Conservation (phyloP, 768 basidiomycete genomes). For the Leucocoprinus sp. region DNA sequence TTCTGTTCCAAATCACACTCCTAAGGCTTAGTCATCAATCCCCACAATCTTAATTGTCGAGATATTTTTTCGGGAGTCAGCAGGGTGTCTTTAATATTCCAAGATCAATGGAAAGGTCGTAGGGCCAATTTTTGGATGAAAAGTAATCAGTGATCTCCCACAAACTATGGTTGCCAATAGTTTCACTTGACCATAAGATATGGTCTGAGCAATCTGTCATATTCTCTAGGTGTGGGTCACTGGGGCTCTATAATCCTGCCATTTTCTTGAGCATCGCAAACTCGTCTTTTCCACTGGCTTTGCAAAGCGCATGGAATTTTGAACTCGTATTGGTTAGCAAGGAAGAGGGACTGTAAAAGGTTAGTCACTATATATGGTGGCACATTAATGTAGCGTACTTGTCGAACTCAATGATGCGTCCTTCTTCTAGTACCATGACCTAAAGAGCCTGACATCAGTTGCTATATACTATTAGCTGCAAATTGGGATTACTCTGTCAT, state of each 20-base stretch:
- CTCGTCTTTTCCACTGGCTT: conserved; percentile 66
- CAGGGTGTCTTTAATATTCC: too few species aligned
- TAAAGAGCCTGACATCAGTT: conserved; percentile 17
- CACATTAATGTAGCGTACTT: conserved; percentile 23
- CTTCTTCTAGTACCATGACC: conserved; percentile 76
- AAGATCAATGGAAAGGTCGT: too few species aligned
- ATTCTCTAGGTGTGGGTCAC: conserved; percentile 1
- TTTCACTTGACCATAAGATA: conserved; percentile 3
- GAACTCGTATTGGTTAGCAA: conserved; percentile 50
- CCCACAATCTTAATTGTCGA: too few species aligned
- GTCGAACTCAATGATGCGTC: conserved; percentile 72
- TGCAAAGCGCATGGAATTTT: conserved; percentile 61
- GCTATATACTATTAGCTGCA: conserved; percentile 1
- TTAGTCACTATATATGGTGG: not conserved
- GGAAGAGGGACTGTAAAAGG: conserved; percentile 34
- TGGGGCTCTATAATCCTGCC: conserved; percentile 35
- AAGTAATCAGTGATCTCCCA: conserved; percentile 5
- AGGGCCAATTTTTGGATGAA: not conserved
- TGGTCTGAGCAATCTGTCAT: not conserved
- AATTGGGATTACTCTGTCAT: conserved; percentile 51
- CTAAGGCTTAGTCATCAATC: too few species aligned
- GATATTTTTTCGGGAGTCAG: too few species aligned
- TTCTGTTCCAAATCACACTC: too few species aligned
- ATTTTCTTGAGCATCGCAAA: conserved; percentile 61
- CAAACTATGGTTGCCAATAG: conserved; percentile 7